phyloP scores from a whole-genome alignment of 345 rosid species.

The Eucalyptus cladocalyx region DNA sequence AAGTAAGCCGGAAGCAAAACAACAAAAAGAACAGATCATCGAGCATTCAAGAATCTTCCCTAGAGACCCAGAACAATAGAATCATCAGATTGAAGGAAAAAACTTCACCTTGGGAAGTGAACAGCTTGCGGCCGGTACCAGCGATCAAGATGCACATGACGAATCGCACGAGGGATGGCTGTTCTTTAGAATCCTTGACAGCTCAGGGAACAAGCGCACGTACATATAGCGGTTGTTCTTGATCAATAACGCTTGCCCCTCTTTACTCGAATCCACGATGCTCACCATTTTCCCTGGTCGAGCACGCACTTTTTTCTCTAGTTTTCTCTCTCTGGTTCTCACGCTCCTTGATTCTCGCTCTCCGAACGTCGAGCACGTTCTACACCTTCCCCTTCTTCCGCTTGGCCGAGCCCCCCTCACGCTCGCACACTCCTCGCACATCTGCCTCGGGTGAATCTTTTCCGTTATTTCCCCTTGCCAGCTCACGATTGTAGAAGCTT shows the following conservation, averaged over 20 bases:
- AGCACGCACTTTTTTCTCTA: no score
- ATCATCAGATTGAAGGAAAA: not conserved
- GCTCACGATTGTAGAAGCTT: no score
- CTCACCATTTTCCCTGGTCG: no score
- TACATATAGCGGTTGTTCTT: conserved; percentile 73
- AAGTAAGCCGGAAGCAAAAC: not conserved
- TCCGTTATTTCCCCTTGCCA: no score
- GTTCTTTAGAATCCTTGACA: conserved; percentile 60
- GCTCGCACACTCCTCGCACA: no score
- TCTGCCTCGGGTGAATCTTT: no score
- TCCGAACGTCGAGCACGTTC: no score
- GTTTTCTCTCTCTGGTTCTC: no score
- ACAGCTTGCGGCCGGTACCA: conserved; percentile 33
- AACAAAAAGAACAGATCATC: not conserved
- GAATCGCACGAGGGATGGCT: conserved; percentile 64
- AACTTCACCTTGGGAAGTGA: conserved; percentile 43
- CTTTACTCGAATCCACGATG: no score
- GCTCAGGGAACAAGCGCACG: conserved; percentile 66
- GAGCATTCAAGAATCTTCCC: not conserved
- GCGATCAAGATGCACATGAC: conserved; percentile 53
- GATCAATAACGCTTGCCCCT: conserved; percentile 53
- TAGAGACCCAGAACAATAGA: not conserved
- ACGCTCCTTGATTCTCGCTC: no score
- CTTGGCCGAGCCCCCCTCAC: no score
- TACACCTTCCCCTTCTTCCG: no score